Evolutionary conservation across 1,284 basidiomycete genomes (phyloP), one percentile per base, ranked within the genome.

Genomic region (Chondrostereum purpureum): DNA sequence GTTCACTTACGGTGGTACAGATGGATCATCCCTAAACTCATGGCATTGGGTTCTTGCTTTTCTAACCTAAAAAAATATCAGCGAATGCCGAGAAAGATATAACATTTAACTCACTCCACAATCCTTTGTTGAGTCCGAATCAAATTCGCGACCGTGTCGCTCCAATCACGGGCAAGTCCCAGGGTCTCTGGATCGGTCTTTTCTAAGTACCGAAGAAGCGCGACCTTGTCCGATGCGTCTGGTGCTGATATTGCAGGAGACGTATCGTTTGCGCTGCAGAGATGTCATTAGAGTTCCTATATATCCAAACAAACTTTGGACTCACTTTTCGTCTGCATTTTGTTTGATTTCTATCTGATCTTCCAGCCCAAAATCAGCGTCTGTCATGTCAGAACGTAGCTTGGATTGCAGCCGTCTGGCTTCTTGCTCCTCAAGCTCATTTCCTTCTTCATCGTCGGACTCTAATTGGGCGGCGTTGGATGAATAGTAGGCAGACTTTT

Each of bases 371-470:
- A 92, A 97, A 63, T 97, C 92, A 6, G 77, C 80, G 43, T 89
- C 88, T 1, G 58, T 66, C 73, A 96, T 75, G 4, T 66, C 73
- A 53, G 90, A 84, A 16, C 88, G 72, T 31, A 78, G 71, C 63
- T 88, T 90, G 19, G 70, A 65, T 63, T 96, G 94, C 43, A 97
- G 63, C 41, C 90, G 72, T 55, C 70, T 81, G 5, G 88, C 90
- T 65, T 97, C 93, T 58, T 87, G 82, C 60, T 92, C 87, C 58
- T 96, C 92, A 48, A 95, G 69, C 56, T 90, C 86, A 57, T 85
- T 77, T 31, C 81, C 88, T 60, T 92, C 88, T 51, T 92, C 89
- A 50, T 90, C 87, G 54, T 89, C 88, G 34, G 88, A 88, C 41
- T 89, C 88, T 23, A 88, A 65, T 45, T 87, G 71, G 16, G 76